Percentiles rank a stretch among this genome's conserved stretches.
phyloP scores from a whole-genome alignment of 371 early-diverging fungal genomes.

The Gilbertella persicaria region DNA sequence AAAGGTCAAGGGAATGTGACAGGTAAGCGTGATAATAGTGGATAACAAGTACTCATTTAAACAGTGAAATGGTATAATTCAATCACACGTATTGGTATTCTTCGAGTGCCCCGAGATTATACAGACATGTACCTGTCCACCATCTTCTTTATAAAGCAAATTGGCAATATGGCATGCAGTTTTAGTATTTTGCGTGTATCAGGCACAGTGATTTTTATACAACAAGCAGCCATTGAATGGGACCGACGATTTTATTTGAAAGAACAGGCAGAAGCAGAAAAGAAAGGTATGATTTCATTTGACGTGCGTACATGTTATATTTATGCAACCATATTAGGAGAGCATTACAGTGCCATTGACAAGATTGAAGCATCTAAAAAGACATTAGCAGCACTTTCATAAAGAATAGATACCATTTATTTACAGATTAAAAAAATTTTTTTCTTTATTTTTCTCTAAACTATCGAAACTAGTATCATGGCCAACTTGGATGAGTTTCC shows the following conservation, averaged over 20 bases:
- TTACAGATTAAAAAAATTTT: neutral
- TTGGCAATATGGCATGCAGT: slow-evolving; percentile 30
- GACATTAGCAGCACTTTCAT: slow-evolving; percentile 5
- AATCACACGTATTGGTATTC: slow-evolving; percentile 39
- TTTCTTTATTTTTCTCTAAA: neutral
- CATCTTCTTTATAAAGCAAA: slow-evolving; percentile 43
- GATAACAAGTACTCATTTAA: neutral
- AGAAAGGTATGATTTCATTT: slow-evolving; percentile 24
- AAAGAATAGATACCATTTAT: no score
- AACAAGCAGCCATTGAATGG: slow-evolving; percentile 38
- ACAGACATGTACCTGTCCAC: slow-evolving; percentile 34
- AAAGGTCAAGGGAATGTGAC: slow-evolving; percentile 29
- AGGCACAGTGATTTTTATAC: slow-evolving; percentile 41
- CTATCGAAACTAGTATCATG: no score
- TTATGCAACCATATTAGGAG: slow-evolving; percentile 12
- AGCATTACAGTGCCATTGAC: slow-evolving; percentile 24
- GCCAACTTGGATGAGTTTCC: slow-evolving; percentile 22
- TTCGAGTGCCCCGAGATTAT: slow-evolving; percentile 41
- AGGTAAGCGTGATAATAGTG: slow-evolving; percentile 14
- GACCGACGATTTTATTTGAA: slow-evolving; percentile 37
- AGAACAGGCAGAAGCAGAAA: slow-evolving; percentile 28
- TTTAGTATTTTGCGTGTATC: slow-evolving; percentile 38
- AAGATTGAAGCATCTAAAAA: slow-evolving; percentile 29
- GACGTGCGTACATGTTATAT: neutral
- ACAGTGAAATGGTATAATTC: slow-evolving; percentile 50